phyloP scores from a whole-genome alignment of 2,329 filamentous ascomycete genomes.

The Clarireedia paspali region DNA sequence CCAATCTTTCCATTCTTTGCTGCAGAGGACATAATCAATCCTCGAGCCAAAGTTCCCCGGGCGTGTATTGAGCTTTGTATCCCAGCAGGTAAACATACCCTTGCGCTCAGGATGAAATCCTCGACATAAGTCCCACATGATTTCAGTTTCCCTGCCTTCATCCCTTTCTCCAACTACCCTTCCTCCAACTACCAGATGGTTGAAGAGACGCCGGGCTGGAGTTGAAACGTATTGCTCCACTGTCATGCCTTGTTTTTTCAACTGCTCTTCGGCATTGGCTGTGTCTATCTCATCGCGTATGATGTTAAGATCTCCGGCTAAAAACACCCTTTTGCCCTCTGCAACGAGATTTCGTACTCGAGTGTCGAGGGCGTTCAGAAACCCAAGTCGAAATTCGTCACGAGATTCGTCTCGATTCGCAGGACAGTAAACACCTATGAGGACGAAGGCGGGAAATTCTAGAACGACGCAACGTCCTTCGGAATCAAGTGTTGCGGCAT shows the following conservation, averaged over 20 bases:
- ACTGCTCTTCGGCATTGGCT: slow-evolving; percentile 62
- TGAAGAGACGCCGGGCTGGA: slow-evolving; percentile 71
- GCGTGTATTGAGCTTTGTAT: slow-evolving; percentile 89
- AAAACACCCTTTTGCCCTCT: slow-evolving; percentile 75
- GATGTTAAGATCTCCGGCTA: slow-evolving; percentile 88
- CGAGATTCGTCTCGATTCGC: slow-evolving; percentile 80
- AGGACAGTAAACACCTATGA: slow-evolving; percentile 88
- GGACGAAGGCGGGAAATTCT: slow-evolving; percentile 90
- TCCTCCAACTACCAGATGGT: slow-evolving; percentile 73
- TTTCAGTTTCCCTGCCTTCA: slow-evolving; percentile 58
- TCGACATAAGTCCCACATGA: slow-evolving; percentile 78
- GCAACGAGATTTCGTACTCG: slow-evolving; percentile 76
- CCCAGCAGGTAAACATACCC: slow-evolving; percentile 98
- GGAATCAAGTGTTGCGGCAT: slow-evolving; percentile 70
- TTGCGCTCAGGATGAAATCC: slow-evolving; percentile 69
- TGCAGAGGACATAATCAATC: slow-evolving; percentile 91
- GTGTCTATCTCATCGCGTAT: slow-evolving; percentile 57
- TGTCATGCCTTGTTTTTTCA: slow-evolving; percentile 62
- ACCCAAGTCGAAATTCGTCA: slow-evolving; percentile 74
- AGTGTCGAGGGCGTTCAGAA: slow-evolving; percentile 71
- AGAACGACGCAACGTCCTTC: slow-evolving; percentile 88
- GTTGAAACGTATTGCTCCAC: slow-evolving; percentile 64
- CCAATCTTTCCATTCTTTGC: slow-evolving; percentile 70
- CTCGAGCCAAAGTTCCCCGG: slow-evolving; percentile 87
- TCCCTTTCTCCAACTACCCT: slow-evolving; percentile 60